Evolutionary conservation across 202 grass and related monocot genomes (phyloP), one percentile per base, ranked within the genome.

Genomic region (Panicum virgatum): DNA sequence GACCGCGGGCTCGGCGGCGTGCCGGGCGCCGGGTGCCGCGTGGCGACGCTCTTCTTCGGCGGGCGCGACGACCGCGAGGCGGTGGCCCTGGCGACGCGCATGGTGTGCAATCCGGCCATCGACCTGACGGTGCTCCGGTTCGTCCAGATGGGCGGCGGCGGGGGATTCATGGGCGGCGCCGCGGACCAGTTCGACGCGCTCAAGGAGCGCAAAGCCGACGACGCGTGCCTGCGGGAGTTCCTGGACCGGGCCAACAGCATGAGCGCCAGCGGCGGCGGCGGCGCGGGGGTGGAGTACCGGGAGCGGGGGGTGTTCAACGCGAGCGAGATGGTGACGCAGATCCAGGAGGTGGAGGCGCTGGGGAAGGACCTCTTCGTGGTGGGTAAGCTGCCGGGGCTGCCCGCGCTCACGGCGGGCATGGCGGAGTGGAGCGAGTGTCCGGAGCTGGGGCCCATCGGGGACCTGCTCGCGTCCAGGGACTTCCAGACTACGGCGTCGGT

Each of bases 361-460:
- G 84, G 75, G 18, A 89, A 88, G 63, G 90, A 92, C 57, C 75
- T 97, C 13, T 82, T 91, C 11, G 40, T 94, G 14, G 95, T 97
- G 4, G 90, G 95, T 0, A 91, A 88, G 77, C 58, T 34, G 11
- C 95, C 93, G 5, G 80, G 87, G 0, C 30, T 54, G 18, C 51
- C 51, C 20, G 7, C 5, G 51, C 6, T 54, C 7, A 54, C 51
- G 6, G 88, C 88, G 8, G 90, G 90, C n/a, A n/a, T n/a, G n/a
- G n/a, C 62, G 1, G 92, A 91, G n/a, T 94, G 92, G 92, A 82
- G 84, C 22, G 86, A 92, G 83, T 91, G 80, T 62, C 86, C 86
- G 45, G 95, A 94, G 86, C 69, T 94, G 10, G 95, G 95, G 1
- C 82, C 90, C 0, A 82, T 91, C 22, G 95, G 92, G 42, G 90